Evolutionary conservation across 1,284 basidiomycete species (phyloP).

Genomic region (Boletus semigastroideus): DNA sequence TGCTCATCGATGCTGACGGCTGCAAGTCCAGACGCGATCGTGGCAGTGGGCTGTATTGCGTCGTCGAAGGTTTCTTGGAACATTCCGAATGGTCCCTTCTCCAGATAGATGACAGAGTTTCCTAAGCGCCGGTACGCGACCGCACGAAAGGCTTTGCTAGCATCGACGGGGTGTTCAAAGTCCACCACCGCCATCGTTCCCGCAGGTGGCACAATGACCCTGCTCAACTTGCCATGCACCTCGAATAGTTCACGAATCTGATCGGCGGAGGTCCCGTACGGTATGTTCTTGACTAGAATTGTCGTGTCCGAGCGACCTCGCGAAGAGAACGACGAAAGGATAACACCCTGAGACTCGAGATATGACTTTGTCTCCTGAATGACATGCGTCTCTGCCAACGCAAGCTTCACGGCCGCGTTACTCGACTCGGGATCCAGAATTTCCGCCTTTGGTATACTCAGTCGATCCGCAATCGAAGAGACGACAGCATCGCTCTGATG

Average conservation of each 20-base stretch:
- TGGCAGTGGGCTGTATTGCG: neutral
- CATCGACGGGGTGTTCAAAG: constrained; percentile 72
- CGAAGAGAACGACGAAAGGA: constrained; percentile 57
- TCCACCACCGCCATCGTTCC: constrained; percentile 95
- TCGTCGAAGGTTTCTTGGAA: constrained; percentile 48
- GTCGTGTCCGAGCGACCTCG: constrained; percentile 73
- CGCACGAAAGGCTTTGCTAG: constrained; percentile 74
- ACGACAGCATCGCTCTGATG: constrained; percentile 86
- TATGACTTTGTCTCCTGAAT: constrained; percentile 94
- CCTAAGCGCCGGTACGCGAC: constrained; percentile 89
- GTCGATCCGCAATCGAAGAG: constrained; percentile 78
- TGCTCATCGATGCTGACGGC: constrained; percentile 48
- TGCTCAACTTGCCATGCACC: constrained; percentile 71
- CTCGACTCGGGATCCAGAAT: constrained; percentile 79
- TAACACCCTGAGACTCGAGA: constrained; percentile 73
- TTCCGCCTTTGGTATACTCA: constrained; percentile 83
- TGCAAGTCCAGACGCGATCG: constrained; percentile 31
- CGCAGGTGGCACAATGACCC: constrained; percentile 86
- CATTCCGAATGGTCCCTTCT: constrained; percentile 87
- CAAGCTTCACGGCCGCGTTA: constrained; percentile 89
- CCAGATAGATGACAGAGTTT: constrained; percentile 89
- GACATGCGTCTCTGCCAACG: constrained; percentile 94
- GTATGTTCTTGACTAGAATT: constrained; percentile 96
- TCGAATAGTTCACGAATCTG: constrained; percentile 81
- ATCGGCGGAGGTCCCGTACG: constrained; percentile 80